Evolutionary conservation across 257 asterid species (phyloP).

Genomic region (Lavandula angustifolia): DNA sequence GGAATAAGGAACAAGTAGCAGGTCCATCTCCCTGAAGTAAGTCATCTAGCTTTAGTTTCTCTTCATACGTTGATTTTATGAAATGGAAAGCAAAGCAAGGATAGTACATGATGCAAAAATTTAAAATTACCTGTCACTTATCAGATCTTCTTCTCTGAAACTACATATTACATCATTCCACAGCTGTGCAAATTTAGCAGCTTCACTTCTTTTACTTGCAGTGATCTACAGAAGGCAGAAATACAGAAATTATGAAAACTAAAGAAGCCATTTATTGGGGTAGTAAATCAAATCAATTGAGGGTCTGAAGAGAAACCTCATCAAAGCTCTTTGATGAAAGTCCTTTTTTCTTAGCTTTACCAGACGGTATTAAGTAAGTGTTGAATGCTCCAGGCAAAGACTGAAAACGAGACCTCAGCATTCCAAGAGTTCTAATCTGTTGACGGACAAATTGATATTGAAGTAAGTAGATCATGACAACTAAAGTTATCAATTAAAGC

Average conservation of each 20-base stretch:
- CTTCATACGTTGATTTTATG: neutral
- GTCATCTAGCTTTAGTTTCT: constrained; percentile 40
- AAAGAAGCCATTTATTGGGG: constrained; percentile 23
- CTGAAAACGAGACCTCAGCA: constrained; percentile 94
- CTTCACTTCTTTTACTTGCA: constrained; percentile 84
- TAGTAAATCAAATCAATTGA: constrained; percentile 25
- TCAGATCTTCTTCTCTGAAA: constrained; percentile 97
- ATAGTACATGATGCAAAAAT: constrained; percentile 24
- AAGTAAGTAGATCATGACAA: constrained; percentile 23
- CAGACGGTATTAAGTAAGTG: constrained; percentile 78
- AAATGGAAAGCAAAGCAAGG: constrained; percentile 4
- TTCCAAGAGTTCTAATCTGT: constrained; percentile 93
- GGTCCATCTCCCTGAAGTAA: constrained; percentile 96
- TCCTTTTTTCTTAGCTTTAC: constrained; percentile 63
- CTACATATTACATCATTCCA: constrained; percentile 95
- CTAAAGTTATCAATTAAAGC: constrained; percentile 13
- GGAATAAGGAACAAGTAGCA: constrained; percentile 94
- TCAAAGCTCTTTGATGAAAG: constrained; percentile 65
- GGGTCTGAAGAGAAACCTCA: constrained; percentile 53
- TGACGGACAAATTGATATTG: constrained; percentile 30
- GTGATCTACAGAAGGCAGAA: constrained; percentile 49
- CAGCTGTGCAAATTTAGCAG: constrained; percentile 92
- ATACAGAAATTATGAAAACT: constrained; percentile 16
- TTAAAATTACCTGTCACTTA: constrained; percentile 79
- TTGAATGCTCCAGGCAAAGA: constrained; percentile 97